Base-by-base conservation (phyloP, 805 yeast species). In the Candida krabiensis region DNA sequence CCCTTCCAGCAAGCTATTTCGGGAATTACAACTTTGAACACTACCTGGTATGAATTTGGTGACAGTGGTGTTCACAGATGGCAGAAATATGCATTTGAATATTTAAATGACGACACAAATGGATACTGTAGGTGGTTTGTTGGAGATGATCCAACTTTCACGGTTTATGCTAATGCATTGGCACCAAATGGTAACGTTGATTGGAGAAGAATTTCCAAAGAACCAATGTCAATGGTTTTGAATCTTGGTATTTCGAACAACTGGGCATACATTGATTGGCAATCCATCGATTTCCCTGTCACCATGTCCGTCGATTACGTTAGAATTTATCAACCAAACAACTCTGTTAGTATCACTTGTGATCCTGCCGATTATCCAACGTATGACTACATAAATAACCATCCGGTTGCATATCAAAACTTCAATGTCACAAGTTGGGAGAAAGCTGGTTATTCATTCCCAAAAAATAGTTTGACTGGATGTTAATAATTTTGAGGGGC, bases 251-350 rank as follows among this genome's bases (percentile, higher is more conserved):
- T 91, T 37, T 90, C 97, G 12, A 84, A 82, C 54, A 84, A 80
- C 43, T 91, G 98, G 98, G 86, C 93, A 6, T 87, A 86, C 61
- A 91, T 91, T 45, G 91, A 89, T 65, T 91, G 96, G 96, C 78
- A 80, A 30, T 69, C 80, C 4, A 68, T 89, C 42, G 64, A 65
- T 31, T 91, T 91, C 76, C 99, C 99, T 2, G 76, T 75, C 11
- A 71, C 76, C 2, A 70, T 90, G 80, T 69, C 77, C 40, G 66
- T 91, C 30, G 97, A 91, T 61, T 86, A 84, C 53, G 95, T 91
- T 23, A 79, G 99, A 53, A 56, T 91, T n/a, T 91, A 93, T 63
- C 99, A 91, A 67, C 96, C 96, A 2, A 56, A 68, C 25, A 80
- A 77, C 50, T 63, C 70, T 9, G 61, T 71, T 21, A 74, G 77